Percentiles rank a stretch among this genome's conserved stretches.
Evolutionary conservation across 768 basidiomycete genomes (phyloP).

Genomic region (Trametes meyenii): DNA sequence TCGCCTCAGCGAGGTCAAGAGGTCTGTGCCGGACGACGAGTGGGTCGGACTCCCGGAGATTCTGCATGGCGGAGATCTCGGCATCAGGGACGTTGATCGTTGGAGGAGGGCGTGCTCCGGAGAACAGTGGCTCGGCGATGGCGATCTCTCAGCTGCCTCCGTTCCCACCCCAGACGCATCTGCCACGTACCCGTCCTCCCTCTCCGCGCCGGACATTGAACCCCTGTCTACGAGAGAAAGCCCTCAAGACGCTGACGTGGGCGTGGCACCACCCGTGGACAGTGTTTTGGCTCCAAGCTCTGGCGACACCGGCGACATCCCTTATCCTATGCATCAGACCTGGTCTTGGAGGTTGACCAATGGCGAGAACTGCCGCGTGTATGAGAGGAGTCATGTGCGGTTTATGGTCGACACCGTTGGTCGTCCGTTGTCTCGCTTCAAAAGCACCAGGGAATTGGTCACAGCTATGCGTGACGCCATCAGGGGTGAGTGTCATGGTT

Average conservation of each 20-base stretch:
- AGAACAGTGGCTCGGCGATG: no score
- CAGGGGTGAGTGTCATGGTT: slow-evolving; percentile 2
- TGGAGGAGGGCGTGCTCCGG: background rate
- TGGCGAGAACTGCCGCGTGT: background rate
- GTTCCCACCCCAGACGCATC: no score
- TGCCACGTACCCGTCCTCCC: background rate
- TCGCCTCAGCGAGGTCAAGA: background rate
- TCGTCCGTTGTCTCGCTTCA: slow-evolving; percentile 8
- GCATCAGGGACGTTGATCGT: background rate
- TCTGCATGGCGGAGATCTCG: background rate
- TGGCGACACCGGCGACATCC: background rate
- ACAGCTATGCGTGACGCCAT: slow-evolving; percentile 16
- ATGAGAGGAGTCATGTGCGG: slow-evolving; percentile 17
- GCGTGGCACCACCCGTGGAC: background rate
- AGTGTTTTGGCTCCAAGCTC: background rate
- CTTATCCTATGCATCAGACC: slow-evolving; percentile 7
- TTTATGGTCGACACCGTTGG: no score
- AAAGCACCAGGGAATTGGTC: slow-evolving; percentile 8
- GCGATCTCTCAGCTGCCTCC: no score
- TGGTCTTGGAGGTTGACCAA: background rate
- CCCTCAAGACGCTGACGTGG: no score
- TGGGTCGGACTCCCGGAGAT: background rate
- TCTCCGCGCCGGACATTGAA: background rate
- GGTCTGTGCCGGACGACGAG: background rate
- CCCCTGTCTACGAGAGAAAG: background rate